phyloP scores from a whole-genome alignment of 2,329 filamentous ascomycete genomes.

The Monilinia polystroma region DNA sequence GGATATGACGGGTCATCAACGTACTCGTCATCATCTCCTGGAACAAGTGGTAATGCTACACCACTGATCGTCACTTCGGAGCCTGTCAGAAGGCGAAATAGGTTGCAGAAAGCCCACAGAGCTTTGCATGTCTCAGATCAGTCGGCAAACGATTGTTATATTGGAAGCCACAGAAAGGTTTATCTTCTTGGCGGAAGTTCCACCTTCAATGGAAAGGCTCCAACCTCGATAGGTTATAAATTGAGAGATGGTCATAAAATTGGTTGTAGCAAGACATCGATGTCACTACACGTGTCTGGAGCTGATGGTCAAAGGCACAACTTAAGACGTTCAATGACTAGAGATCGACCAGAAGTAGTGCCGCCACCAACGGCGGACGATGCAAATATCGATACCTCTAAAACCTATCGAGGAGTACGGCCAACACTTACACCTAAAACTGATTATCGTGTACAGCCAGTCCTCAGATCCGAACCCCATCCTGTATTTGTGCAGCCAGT shows the following conservation, averaged over 20 bases:
- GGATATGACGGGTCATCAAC: conserved; percentile 29
- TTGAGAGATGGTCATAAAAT: background rate
- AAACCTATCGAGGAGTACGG: conserved; percentile 17
- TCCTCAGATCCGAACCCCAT: conserved; percentile 36
- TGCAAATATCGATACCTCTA: conserved; percentile 16
- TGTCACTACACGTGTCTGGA: background rate
- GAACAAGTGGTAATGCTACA: conserved; percentile 19
- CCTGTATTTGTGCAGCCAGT: conserved; percentile 39
- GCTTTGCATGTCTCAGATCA: conserved; percentile 27
- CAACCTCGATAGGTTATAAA: background rate
- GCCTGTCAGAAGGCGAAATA: conserved; percentile 9
- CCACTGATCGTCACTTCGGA: conserved; percentile 24
- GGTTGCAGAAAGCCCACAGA: conserved; percentile 21
- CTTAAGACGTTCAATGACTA: background rate
- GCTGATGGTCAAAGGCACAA: background rate
- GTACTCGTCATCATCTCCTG: conserved; percentile 19
- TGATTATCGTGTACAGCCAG: conserved; percentile 32
- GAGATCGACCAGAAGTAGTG: background rate
- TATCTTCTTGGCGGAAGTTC: background rate
- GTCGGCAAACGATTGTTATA: conserved; percentile 19
- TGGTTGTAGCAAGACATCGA: background rate
- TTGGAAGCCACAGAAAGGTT: conserved; percentile 20
- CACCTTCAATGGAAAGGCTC: background rate
- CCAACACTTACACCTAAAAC: conserved; percentile 8
- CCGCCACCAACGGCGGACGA: conserved; percentile 4